Evolutionary conservation across 768 basidiomycete species (phyloP).

Genomic region (Hericium rajendrae): DNA sequence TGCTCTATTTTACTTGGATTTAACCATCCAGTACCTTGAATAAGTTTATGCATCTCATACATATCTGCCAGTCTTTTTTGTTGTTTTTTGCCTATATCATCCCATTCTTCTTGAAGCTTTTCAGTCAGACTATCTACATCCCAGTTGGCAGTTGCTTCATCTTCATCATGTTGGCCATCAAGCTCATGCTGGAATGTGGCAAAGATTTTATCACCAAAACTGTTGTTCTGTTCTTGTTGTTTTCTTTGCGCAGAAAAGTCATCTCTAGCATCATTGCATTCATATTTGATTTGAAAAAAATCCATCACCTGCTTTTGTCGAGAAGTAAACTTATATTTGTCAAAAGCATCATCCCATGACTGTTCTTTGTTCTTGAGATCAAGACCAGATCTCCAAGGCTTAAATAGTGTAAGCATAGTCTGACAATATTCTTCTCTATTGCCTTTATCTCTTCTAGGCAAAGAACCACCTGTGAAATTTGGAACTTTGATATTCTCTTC

Average conservation of each 20-base stretch:
- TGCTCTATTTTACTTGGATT: neutral
- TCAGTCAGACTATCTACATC: neutral
- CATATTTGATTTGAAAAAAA: slow-evolving; percentile 25
- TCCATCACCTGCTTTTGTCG: slow-evolving; percentile 15
- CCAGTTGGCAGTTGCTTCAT: neutral
- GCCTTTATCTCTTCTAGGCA: slow-evolving; percentile 21
- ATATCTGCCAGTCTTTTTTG: neutral
- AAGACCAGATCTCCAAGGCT: slow-evolving; percentile 3
- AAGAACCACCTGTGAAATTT: slow-evolving; percentile 21
- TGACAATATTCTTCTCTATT: slow-evolving; percentile 9
- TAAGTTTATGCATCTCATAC: neutral
- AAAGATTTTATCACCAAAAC: neutral
- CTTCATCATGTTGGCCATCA: neutral
- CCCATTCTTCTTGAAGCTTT: neutral
- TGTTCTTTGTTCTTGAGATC: slow-evolving; percentile 4
- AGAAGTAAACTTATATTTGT: slow-evolving; percentile 11
- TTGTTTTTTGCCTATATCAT: neutral
- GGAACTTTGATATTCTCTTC: slow-evolving; percentile 9
- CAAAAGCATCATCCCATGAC: slow-evolving; percentile 19
- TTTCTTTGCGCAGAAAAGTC: slow-evolving; percentile 20
- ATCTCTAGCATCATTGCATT: slow-evolving; percentile 28
- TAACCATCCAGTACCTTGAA: neutral
- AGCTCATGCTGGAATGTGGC: neutral
- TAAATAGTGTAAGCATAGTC: slow-evolving; percentile 12
- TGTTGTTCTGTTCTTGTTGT: neutral